Evolutionary conservation across 345 rosid genomes (phyloP), one percentile per base, ranked within the genome.

Genomic region (Acer saccharum): DNA sequence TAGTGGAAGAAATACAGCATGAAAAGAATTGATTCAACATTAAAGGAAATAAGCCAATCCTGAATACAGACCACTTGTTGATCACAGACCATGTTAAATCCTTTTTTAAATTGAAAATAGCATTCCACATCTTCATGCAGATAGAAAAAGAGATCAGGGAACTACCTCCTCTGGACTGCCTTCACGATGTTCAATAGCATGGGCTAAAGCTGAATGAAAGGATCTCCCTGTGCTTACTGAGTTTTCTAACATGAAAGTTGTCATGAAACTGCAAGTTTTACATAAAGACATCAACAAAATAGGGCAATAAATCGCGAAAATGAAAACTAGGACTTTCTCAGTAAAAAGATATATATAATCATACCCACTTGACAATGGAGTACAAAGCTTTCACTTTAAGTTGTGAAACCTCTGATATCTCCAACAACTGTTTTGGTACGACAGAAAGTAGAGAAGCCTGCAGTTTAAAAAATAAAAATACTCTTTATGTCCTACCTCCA

Each of bases 101-200:
- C 21, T 27, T 25, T 10, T 16, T 8, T 25, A 50, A 32, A 12
- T 5, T 69, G 10, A 21, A 52, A 23, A 70, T 32, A 65, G 7
- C 44, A 57, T 39, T 68, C 63, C 4, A 12, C 46, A 27, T 52
- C 66, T 63, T 65, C 18, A 46, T 52, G n/a, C 39, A 74, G 62
- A 77, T 32, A 75, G 61, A n/a, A 50, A n/a, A 78, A 76, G 60
- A 75, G 71, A 84, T 55, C 67, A 72, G 72, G 79, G 65, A 64
- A 74, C 74, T 81, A 96, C 98, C 95, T 96, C 98, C 86, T 94
- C 99, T 18, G 89, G 74, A 65, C 95, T 90, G 82, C 99, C 98
- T 86, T 89, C 86, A 76, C 78, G 89, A 76, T 88, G 84, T 84
- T 88, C 95, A 72, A 96, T 87, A 76, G 97, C 97, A 90, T 55